Base-by-base conservation (phyloP, 805 yeast species). In the Ogataea chonburiensis region DNA sequence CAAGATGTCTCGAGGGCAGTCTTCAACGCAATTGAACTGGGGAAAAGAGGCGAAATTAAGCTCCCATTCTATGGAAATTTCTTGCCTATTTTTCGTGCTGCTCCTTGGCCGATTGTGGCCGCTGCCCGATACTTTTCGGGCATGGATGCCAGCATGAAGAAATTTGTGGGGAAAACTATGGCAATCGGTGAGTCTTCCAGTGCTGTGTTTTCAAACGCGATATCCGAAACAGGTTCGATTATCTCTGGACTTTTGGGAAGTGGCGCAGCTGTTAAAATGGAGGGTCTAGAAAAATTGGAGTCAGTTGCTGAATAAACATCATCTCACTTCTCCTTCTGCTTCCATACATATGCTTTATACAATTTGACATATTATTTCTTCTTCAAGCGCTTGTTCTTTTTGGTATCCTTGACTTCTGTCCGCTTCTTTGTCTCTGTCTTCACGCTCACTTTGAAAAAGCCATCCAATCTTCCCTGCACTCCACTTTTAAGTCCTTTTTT, bases 391-490 rank as follows among this genome's bases (percentile, higher is more conserved):
- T 35, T 35, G 24, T 15, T 28, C 17, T 35, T 35, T 24, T 28
- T 35, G 41, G 63, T 62, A 12, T 43, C 57, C 34, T 62, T 61
- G 15, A 56, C 52, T 3, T 64, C 48, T 43, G 35, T 48, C 43
- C 56, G 57, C 58, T 50, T 70, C 38, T 52, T 72, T n/a, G 75
- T 68, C n/a, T 38, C 42, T 41, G 77, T 70, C 6, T 75, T 73
- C 21, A 66, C 64, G 7, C 71, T 65, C 29, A 80, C 86, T 52
- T 79, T 77, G 65, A 93, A 93, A 55, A 93, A 93, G 1, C 96
- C 94, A 56, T 93, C 97, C 17, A 91, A 63, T 49, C 98, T 75
- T 5, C 93, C 96, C 58, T 93, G 98, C 2, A 85, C 83, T 2
- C 94, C 91, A 2, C 83, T 70, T 53, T 86, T 86, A 45, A 86